phyloP scores from a whole-genome alignment of 2,329 filamentous ascomycete genomes.

The Tympanopsis confertula region DNA sequence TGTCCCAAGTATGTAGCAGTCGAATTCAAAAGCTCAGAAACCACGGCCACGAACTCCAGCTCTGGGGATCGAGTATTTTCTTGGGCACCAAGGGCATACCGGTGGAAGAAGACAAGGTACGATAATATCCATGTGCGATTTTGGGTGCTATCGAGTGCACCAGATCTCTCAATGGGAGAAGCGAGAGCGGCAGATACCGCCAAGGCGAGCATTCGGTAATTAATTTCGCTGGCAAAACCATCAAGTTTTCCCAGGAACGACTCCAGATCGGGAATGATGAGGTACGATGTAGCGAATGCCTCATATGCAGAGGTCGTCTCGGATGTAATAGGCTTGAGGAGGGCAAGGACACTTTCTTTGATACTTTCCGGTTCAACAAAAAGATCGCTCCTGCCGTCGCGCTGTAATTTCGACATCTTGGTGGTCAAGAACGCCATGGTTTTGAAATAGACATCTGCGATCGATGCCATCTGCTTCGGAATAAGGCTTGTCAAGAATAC shows the following conservation, averaged over 20 bases:
- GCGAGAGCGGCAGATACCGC: constrained; percentile 17
- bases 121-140: constrained; percentile 42
- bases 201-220: constrained; percentile 33
- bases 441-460: constrained; percentile 22
- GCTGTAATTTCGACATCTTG: not conserved
- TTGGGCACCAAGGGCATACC: constrained; percentile 22
- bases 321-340: constrained; percentile 26
- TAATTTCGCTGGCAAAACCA: constrained; percentile 29
- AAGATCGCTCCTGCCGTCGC: constrained; percentile 11
- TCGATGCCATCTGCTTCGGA: constrained; percentile 23
- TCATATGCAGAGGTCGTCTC: constrained; percentile 29
- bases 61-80: constrained; percentile 20
- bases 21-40: constrained; percentile 27
- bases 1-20: constrained; percentile 41
- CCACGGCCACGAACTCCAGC: constrained; percentile 16
- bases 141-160: not conserved
- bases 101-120: constrained; percentile 46
- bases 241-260: constrained; percentile 22
- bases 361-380: constrained; percentile 11
- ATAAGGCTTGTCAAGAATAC: constrained; percentile 21
- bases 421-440: constrained; percentile 18
- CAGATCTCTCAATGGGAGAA: constrained; percentile 10
- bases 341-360: constrained; percentile 21
- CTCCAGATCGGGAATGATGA: constrained; percentile 28
- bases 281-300: constrained; percentile 28